A percentile compares a stretch with the other conserved stretches of the same genome.
These are phyloP conservation scores for Xerocomus alliaceus DNA, from an alignment of 1,284 basidiomycete species.

Conservation along the genomic window DNA sequence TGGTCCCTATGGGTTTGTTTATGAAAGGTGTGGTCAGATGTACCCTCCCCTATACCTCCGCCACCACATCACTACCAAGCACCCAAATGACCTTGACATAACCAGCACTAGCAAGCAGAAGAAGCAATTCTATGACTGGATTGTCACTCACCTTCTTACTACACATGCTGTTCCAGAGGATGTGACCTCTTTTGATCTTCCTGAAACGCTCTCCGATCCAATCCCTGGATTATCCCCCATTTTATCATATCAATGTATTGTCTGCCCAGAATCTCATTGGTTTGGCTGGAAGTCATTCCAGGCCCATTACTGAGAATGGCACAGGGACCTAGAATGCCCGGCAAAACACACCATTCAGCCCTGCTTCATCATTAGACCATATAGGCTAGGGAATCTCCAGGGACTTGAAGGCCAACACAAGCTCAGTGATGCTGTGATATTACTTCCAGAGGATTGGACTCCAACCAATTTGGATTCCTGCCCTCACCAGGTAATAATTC, in stretches of 20 bases:
- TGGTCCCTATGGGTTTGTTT: not conserved
- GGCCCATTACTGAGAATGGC: not conserved
- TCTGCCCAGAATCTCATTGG: not conserved
- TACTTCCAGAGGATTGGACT: no score
- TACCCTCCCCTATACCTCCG: conserved; percentile 8
- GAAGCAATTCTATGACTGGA: not conserved
- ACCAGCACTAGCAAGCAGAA: not conserved
- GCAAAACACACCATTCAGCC: not conserved
- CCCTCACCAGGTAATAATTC: not conserved
- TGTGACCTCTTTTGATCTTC: not conserved
- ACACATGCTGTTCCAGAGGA: not conserved
- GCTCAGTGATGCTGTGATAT: no score
- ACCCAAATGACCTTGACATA: not conserved
- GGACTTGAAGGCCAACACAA: no score
- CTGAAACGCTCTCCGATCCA: not conserved
- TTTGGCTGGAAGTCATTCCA: not conserved
- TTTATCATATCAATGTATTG: not conserved
- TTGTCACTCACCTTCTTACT: not conserved
- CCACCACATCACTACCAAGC: conserved; percentile 6
- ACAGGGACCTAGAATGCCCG: not conserved
- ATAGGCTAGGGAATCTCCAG: no score
- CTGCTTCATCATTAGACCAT: not conserved
- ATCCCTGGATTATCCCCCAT: not conserved
- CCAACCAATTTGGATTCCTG: not conserved
- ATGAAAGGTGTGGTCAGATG: not conserved